Base-by-base conservation (phyloP, 805 yeast genomes). In the Ogataea zsoltii region DNA sequence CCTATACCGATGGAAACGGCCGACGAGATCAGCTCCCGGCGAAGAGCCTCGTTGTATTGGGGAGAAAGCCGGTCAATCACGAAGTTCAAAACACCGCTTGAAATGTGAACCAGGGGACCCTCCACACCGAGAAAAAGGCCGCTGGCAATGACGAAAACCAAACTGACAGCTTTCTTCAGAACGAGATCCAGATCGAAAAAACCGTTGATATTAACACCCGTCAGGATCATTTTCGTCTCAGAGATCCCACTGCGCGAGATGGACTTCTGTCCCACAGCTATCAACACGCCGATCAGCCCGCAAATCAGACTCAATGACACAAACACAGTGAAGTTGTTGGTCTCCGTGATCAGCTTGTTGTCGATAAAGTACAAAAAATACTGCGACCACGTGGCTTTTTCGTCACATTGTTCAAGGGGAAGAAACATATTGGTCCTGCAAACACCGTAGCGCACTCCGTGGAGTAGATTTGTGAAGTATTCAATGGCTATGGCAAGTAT, bases 91-190 rank as follows among this genome's bases (percentile, higher is more conserved):
- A 81, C 68, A 51, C 87, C 80, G 53, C 87, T 79, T 0, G 92
- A 76, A 3, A 88, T 77, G 62, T 89, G 96, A 19, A 87, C 91
- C 44, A 89, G 62, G 0, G 96, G 96, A 1, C 96, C 96, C 56
- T 88, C 96, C 57, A 81, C 82, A 6, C 96, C 96, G 6, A 85
- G 73, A 88, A 92, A 85, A 2, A 88, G 57, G 0, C 96, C 96
- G 1, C 88, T 78, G 17, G 90, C 82, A 4, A 85, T 83, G 13
- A 84, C 83, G 38, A 86, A 65, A 5, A 81, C 68, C 38, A 88
- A 66, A 2, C 90, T 86, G 1, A 70, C 33, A 3, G 77, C 67
- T 58, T 88, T 88, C 42, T 71, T 69, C 2, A 77, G 17, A n/a
- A 88, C 65, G 3, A 85, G 74, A 26, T 64, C 62, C 10, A 71